Conservation (phyloP, 2,329 filamentous ascomycete species). For the Aspergillus piperis region DNA sequence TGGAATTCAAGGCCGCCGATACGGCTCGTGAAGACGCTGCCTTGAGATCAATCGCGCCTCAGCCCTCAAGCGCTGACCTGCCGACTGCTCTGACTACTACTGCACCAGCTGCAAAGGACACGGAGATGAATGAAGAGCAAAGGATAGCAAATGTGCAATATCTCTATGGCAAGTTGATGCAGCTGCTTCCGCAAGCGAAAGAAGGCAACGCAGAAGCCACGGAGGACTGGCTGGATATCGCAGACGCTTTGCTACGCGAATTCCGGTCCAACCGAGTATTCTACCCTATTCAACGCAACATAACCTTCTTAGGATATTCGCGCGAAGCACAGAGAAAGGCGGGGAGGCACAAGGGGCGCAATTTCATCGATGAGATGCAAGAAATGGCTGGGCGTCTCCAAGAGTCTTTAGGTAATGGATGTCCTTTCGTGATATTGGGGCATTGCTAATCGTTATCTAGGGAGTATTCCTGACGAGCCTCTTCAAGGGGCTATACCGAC, state of each 20-base stretch:
- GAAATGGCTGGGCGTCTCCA: slow-evolving; percentile 49
- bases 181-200: slow-evolving; percentile 52
- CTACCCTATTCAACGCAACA: slow-evolving; percentile 56
- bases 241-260: slow-evolving; percentile 59
- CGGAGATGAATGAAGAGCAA: slow-evolving; percentile 35
- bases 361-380: slow-evolving; percentile 45
- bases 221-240: slow-evolving; percentile 61
- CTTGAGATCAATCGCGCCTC: slow-evolving; percentile 24
- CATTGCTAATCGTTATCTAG: slow-evolving; percentile 23
- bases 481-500: slow-evolving; percentile 45
- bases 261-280: slow-evolving; percentile 63
- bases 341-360: slow-evolving; percentile 36
- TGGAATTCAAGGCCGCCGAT: slow-evolving; percentile 38
- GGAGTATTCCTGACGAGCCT: slow-evolving; percentile 27
- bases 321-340: slow-evolving; percentile 43
- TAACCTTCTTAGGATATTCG: slow-evolving; percentile 53
- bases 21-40: slow-evolving; percentile 13
- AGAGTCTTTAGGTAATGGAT: slow-evolving; percentile 40
- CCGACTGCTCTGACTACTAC: slow-evolving; percentile 20
- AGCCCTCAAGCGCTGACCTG: slow-evolving; percentile 13
- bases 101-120: slow-evolving; percentile 22
- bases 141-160: slow-evolving; percentile 47
- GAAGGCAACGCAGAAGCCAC: slow-evolving; percentile 52
- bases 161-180: slow-evolving; percentile 49
- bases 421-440: neutral